Evolutionary conservation across 2,329 filamentous ascomycete genomes (phyloP), one percentile per base, ranked within the genome.

Genomic region (Cladosporium sp.): DNA sequence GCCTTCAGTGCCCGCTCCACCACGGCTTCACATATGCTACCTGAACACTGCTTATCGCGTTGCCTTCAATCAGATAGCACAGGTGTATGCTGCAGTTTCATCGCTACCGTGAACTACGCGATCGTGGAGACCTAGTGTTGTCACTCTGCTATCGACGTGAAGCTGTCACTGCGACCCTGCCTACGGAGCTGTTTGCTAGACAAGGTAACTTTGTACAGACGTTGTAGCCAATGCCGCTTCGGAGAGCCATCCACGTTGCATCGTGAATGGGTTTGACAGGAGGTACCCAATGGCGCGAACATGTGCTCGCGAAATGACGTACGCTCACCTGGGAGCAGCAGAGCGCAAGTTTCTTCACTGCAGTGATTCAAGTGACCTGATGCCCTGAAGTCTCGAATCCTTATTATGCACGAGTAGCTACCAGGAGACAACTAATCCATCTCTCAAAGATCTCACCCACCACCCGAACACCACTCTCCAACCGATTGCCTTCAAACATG

Each of bases 201-300:
- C 28, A 38, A 34, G 38, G 51, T 47, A 15, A 47, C 54, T 25
- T 20, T 56, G 54, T 56, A 49, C 42, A 14, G 42, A 20, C 14
- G 36, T 7, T 7, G 25, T 25, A 49, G 54, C 54, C 54, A 56
- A 56, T 56, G 54, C 54, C 19, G 14, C 34, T 30, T 28, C 9
- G n/a, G 30, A 36, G 30, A n/a, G 30, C 34, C 34, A 15, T 56
- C 54, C 54, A 56, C 54, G 54, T 56, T 56, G 54, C 54, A 56
- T 56, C 42, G 42, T 49, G 34, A 30, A 39, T 25, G 42, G 36
- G 8, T 25, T 25, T 39, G 42, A 56, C 40, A 38, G 42, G 54
- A 39, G 30, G 14, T 34, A 47, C 36, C 30, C 39, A 19, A 45
- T 39, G 51, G 40, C 52, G 40, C 40, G 17, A 28, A 28, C 12